These are phyloP conservation scores for Cruciata laevipes DNA, from an alignment of 257 asterid species.

Conservation along the genomic window DNA sequence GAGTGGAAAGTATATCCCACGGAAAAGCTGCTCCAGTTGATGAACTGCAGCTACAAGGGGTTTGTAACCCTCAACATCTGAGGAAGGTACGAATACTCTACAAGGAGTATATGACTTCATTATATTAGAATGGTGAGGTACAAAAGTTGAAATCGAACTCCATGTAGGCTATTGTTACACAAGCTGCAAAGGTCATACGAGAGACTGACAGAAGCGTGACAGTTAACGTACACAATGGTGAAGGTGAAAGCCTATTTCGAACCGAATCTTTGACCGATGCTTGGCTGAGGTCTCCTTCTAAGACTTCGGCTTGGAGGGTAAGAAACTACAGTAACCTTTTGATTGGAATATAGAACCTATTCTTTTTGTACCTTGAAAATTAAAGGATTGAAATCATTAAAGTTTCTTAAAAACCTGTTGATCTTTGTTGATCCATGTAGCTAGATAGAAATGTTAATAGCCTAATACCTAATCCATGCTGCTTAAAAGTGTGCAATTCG, in stretches of 20 bases:
- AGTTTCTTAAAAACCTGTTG: neutral
- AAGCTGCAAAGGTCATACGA: slow-evolving; percentile 53
- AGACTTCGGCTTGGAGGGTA: slow-evolving; percentile 52
- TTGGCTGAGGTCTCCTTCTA: slow-evolving; percentile 50
- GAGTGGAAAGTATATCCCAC: slow-evolving; percentile 57
- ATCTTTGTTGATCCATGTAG: neutral
- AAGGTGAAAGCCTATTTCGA: slow-evolving; percentile 34
- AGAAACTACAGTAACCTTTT: neutral
- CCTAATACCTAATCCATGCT: neutral
- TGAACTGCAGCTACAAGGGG: slow-evolving; percentile 61
- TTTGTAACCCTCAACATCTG: slow-evolving; percentile 43
- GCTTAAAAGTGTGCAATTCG: neutral
- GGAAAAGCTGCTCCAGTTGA: slow-evolving; percentile 69
- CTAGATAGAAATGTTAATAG: neutral
- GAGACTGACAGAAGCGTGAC: slow-evolving; percentile 35
- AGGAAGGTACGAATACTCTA: slow-evolving; percentile 45
- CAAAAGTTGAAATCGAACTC: neutral
- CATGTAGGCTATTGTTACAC: slow-evolving; percentile 44
- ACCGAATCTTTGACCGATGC: slow-evolving; percentile 47
- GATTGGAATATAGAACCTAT: neutral
- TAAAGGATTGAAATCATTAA: neutral
- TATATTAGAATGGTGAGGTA: neutral
- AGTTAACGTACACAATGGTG: slow-evolving; percentile 26
- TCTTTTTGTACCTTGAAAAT: too few species aligned
- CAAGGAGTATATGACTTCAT: neutral